A percentile compares a stretch with the other conserved stretches of the same genome.
These are phyloP conservation scores for Scytalidium lignicola DNA, from an alignment of 2,329 filamentous ascomycete species.

Conservation along the genomic window DNA sequence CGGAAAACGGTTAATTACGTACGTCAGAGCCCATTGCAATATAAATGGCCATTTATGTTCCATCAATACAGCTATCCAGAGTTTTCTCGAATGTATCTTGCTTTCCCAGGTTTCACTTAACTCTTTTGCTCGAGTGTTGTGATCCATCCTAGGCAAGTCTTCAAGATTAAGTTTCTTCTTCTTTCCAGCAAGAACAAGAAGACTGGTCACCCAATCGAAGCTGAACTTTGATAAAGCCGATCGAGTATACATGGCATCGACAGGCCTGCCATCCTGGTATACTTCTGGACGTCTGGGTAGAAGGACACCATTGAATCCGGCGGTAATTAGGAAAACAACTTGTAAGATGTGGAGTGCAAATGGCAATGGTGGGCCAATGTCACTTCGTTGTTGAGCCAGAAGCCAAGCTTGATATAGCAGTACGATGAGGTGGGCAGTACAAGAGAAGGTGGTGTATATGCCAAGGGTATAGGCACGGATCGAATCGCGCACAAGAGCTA, in stretches of 20 bases:
- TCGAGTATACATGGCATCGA: constrained; percentile 59
- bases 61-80: constrained; percentile 56
- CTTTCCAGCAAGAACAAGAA: constrained; percentile 50
- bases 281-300: constrained; percentile 66
- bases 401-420: constrained; percentile 40
- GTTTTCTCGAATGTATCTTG: constrained; percentile 37
- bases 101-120: constrained; percentile 45
- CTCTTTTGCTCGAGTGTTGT: constrained; percentile 46
- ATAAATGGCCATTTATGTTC: constrained; percentile 52
- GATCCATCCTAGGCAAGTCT: constrained; percentile 58
- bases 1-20: constrained; percentile 24
- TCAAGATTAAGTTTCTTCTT: constrained; percentile 56
- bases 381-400: constrained; percentile 25
- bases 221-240: constrained; percentile 58
- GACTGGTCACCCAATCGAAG: constrained; percentile 56
- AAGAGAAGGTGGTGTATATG: constrained; percentile 44
- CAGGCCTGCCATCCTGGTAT: constrained; percentile 49
- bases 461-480: constrained; percentile 50
- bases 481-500: constrained; percentile 45
- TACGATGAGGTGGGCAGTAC: constrained; percentile 37
- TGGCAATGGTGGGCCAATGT: constrained; percentile 19
- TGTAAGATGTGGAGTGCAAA: constrained; percentile 45
- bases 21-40: constrained; percentile 54
- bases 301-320: constrained; percentile 44
- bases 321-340: constrained; percentile 37